Conservation (phyloP, 2,329 filamentous ascomycete species). For the Ophiostoma perfectum region DNA sequence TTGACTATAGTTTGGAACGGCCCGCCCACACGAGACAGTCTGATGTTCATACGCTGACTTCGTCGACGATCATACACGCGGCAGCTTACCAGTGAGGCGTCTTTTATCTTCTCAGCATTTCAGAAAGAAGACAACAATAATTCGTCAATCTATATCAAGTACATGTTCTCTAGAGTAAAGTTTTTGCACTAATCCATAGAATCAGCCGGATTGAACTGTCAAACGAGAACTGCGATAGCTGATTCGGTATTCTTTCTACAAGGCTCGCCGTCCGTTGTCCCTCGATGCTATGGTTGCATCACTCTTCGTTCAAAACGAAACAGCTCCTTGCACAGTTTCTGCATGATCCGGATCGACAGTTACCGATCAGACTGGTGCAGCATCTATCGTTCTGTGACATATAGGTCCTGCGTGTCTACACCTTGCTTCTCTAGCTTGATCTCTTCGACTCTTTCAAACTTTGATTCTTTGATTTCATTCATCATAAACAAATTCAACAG, state of each 20-base stretch:
- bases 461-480: too few species aligned
- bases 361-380: too few species aligned
- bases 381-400: too few species aligned
- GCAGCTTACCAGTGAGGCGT: too few species aligned
- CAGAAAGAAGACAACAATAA: neutral
- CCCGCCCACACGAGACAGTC: neutral
- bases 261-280: neutral
- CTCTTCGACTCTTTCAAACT: too few species aligned
- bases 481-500: neutral
- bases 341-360: too few species aligned
- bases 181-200: neutral
- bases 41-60: neutral
- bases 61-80: neutral
- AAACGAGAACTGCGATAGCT: neutral
- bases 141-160: too few species aligned
- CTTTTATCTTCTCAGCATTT: neutral
- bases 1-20: neutral
- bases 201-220: neutral
- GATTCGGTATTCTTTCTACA: neutral
- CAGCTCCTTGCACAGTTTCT: too few species aligned
- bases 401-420: too few species aligned
- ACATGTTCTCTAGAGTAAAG: neutral
- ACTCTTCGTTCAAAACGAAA: too few species aligned
- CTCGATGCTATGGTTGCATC: too few species aligned
- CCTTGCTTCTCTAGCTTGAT: too few species aligned